Evolutionary conservation across 805 yeast species (phyloP).

Genomic region (Lipomyces yamadae): DNA sequence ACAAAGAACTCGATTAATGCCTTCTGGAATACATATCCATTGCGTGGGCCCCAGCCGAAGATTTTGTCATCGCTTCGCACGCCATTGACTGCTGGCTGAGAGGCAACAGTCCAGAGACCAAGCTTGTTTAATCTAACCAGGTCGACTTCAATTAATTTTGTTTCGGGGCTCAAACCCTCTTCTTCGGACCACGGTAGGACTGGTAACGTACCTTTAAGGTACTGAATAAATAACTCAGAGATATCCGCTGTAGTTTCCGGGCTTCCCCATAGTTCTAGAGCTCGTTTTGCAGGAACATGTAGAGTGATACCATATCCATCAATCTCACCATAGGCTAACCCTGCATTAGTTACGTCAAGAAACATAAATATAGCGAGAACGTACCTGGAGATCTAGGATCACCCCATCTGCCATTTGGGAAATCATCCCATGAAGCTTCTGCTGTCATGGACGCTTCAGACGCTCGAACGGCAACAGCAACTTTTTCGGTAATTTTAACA

Average conservation of each 20-base stretch:
- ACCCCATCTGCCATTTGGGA: constrained; percentile 99
- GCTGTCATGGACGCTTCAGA: constrained; percentile 19
- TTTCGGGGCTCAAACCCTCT: constrained; percentile 81
- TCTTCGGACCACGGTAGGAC: constrained; percentile 89
- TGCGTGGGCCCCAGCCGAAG: constrained; percentile 96
- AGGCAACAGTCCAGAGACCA: constrained; percentile 81
- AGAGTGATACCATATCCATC: constrained; percentile 96
- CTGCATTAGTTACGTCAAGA: not conserved
- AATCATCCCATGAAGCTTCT: constrained; percentile 78
- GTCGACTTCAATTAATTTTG: constrained; percentile 90
- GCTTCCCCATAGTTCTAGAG: constrained; percentile 84
- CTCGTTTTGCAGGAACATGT: constrained; percentile 69
- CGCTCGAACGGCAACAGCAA: constrained; percentile 19
- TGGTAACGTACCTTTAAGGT: constrained; percentile 69
- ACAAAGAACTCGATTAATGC: constrained; percentile 90
- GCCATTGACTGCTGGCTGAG: constrained; percentile 93
- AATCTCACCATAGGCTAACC: constrained; percentile 93
- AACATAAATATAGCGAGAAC: constrained; percentile 61
- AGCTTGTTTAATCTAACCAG: constrained; percentile 74
- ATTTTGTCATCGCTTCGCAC: constrained; percentile 78
- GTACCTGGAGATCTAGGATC: constrained; percentile 97
- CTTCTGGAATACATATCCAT: constrained; percentile 89
- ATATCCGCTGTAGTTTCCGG: constrained; percentile 69
- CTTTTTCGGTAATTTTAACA: constrained; percentile 17
- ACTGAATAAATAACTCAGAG: constrained; percentile 65